These are phyloP conservation scores for Xerocomus nothofagi DNA, from an alignment of 1,284 basidiomycete genomes.

Conservation along the genomic window DNA sequence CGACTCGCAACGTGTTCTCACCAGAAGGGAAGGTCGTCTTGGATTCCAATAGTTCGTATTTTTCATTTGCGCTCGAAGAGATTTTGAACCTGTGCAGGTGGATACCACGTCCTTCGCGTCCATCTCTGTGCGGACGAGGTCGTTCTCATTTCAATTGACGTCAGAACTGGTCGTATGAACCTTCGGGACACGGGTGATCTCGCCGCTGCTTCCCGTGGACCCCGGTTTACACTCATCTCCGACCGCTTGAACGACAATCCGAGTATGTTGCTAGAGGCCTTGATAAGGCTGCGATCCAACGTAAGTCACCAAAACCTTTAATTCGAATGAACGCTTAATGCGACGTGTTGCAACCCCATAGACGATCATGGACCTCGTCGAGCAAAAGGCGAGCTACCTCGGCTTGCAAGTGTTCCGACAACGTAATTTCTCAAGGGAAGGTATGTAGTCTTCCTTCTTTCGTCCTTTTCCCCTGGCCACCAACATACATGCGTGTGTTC, in stretches of 20 bases:
- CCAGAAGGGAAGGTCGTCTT: constrained; percentile 55
- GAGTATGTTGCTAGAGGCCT: constrained; percentile 46
- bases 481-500: not conserved
- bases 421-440: constrained; percentile 65
- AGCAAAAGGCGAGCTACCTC: constrained; percentile 74
- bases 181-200: constrained; percentile 75
- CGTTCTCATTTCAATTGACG: constrained; percentile 69
- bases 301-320: constrained; percentile 39
- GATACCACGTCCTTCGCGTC: constrained; percentile 56
- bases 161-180: constrained; percentile 68
- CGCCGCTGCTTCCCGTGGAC: constrained; percentile 65
- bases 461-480: not conserved
- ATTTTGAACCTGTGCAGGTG: constrained; percentile 35
- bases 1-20: constrained; percentile 57
- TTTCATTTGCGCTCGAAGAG: not conserved
- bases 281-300: constrained; percentile 54
- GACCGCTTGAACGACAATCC: constrained; percentile 68
- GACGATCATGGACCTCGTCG: constrained; percentile 73
- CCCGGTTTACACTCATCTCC: constrained; percentile 54
- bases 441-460: constrained; percentile 36
- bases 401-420: constrained; percentile 66
- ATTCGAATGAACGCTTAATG: not conserved
- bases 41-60: constrained; percentile 49
- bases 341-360: constrained; percentile 27
- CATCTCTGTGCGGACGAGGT: constrained; percentile 72